Base-by-base conservation (phyloP, 257 asterid species). In the Ehretia macrophylla region DNA sequence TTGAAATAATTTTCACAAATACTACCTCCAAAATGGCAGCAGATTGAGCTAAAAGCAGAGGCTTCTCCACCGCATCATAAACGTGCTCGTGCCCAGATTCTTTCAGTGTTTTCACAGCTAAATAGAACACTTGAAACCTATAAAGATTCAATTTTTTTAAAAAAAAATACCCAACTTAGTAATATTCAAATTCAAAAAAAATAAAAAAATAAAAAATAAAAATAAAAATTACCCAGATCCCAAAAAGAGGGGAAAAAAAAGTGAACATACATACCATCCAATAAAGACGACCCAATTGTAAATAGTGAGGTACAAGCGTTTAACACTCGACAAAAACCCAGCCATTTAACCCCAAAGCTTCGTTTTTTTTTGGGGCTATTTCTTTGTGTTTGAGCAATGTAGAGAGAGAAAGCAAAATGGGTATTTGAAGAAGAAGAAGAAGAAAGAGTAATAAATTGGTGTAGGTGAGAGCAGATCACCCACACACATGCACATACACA, bases 261-360 rank as follows among this genome's bases (percentile, higher is more conserved):
- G 8, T 42, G 6, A 6, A 27, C 3, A 27, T 27, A 63, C 51
- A 22, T 78, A 68, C 99, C 99, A 93, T 63, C 97, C 99, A 65
- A 77, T 23, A 72, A 88, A 85, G 47, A 93, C 72, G 5, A 74
- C 23, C 97, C 97, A 93, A 67, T 89, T 93, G 85, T 92, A 88
- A 60, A 77, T 16, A 11, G 77, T 56, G 72, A 92, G 99, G 81
- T 88, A 92, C 39, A 75, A 35, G 40, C 97, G 86, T 54, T 78
- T 83, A 67, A 78, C 39, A 23, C 79, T 47, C 47, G 95, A 70
- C 63, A 67, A 58, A 12, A 70, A 39, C 59, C 87, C 86, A 66
- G 89, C 94, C 97, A 89, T 89, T 61, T 42, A 42, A 42, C 16
- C 11, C 8, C 16, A 42, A 42, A 42, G 4, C 11, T 42, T 42